These are phyloP conservation scores for Solanum chiquidenum DNA, from an alignment of 257 asterid genomes.

Conservation along the genomic window DNA sequence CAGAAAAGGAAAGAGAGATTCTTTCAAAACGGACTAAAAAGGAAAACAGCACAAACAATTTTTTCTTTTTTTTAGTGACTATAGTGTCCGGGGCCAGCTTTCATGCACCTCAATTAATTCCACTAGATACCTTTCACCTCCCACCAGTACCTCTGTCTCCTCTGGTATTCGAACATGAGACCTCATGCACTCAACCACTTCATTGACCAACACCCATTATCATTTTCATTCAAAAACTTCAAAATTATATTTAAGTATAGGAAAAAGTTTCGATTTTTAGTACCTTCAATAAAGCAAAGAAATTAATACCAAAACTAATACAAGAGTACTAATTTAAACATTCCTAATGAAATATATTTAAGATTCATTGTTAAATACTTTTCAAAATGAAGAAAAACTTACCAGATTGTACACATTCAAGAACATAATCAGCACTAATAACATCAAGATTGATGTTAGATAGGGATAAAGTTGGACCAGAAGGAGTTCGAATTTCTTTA, in stretches of 20 bases:
- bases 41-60: not conserved
- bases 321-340: not conserved
- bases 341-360: not conserved
- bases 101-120: not conserved
- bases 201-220: not conserved
- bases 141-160: not conserved
- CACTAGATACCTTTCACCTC: not conserved
- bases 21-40: not conserved
- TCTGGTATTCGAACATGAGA: not conserved
- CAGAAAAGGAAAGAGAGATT: not conserved
- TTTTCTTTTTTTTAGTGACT: not conserved
- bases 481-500: slow-evolving; percentile 45
- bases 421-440: slow-evolving; percentile 68
- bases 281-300: not conserved
- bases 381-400: not conserved
- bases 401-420: slow-evolving; percentile 67
- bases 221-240: not conserved
- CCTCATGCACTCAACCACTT: not conserved
- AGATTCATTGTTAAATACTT: not conserved
- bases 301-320: not conserved
- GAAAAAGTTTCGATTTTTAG: not conserved
- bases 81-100: not conserved
- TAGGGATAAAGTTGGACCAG: slow-evolving; percentile 39
- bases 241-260: not conserved
- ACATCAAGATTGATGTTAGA: slow-evolving; percentile 56